Percentiles rank a stretch among this genome's conserved stretches.
These are phyloP conservation scores for Thozetella sp. DNA, from an alignment of 495 filamentous ascomycete genomes.

Conservation along the genomic window DNA sequence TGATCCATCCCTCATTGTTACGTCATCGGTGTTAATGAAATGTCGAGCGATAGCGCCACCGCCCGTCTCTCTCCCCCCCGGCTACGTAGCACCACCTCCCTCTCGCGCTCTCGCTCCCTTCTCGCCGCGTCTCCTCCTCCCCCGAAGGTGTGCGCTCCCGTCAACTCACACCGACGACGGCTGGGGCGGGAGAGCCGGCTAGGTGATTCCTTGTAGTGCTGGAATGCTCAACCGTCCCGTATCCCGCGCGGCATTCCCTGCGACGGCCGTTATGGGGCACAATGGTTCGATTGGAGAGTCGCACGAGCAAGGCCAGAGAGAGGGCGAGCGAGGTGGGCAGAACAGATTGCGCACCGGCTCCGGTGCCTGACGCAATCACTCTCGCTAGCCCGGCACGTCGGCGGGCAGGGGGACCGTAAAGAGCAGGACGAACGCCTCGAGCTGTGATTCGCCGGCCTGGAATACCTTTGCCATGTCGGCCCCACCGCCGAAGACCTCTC, in stretches of 20 bases:
- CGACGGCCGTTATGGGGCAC: not conserved
- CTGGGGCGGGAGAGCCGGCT: no score
- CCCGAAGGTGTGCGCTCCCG: no score
- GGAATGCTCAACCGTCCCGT: not conserved
- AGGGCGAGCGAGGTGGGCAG: not conserved
- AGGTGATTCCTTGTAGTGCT: not conserved
- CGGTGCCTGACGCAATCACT: not conserved
- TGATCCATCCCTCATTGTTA: slow-evolving; percentile 19
- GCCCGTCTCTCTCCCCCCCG: slow-evolving; percentile 11
- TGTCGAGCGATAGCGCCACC: slow-evolving; percentile 17
- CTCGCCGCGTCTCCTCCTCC: no score
- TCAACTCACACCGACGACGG: no score
- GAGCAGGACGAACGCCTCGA: not conserved
- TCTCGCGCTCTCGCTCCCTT: no score
- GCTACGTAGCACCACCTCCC: no score
- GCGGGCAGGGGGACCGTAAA: not conserved
- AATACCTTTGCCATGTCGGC: not conserved
- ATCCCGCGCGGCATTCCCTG: not conserved
- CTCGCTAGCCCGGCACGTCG: not conserved
- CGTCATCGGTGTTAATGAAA: slow-evolving; percentile 27
- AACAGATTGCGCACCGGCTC: not conserved
- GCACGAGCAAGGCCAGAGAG: not conserved
- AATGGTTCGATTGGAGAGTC: not conserved
- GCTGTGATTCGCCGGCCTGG: not conserved
- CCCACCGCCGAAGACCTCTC: not conserved